phyloP scores from a whole-genome alignment of 805 yeast genomes.

The Candida orba region DNA sequence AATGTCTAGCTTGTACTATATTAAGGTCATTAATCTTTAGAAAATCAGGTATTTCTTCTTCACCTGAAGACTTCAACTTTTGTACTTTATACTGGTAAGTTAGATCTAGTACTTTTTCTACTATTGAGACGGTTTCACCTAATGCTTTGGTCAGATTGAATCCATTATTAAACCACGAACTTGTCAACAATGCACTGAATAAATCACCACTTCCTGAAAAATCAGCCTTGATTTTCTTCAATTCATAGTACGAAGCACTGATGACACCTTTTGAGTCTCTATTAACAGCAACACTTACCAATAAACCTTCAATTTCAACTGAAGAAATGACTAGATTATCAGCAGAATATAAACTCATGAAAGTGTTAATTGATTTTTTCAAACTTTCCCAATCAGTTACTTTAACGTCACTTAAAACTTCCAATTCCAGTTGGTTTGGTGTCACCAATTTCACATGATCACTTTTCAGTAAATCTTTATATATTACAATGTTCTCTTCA shows the following conservation, averaged over 20 bases:
- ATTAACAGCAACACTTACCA: slow-evolving; percentile 35
- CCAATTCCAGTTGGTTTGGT: slow-evolving; percentile 75
- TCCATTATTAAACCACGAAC: slow-evolving; percentile 30
- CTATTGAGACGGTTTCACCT: slow-evolving; percentile 32
- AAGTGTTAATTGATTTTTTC: slow-evolving; percentile 30
- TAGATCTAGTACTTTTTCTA: slow-evolving; percentile 34
- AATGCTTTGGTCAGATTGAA: slow-evolving; percentile 28
- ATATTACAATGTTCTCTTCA: slow-evolving; percentile 44
- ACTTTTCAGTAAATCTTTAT: slow-evolving; percentile 37
- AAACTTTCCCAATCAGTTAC: slow-evolving; percentile 34
- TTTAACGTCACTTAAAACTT: slow-evolving; percentile 42
- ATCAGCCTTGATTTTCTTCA: slow-evolving; percentile 45
- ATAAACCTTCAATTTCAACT: slow-evolving; percentile 28
- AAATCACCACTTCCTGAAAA: slow-evolving; percentile 76
- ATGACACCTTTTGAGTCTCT: not conserved
- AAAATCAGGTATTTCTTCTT: slow-evolving; percentile 15
- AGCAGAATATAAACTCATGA: slow-evolving; percentile 39
- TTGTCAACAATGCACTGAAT: slow-evolving; percentile 54
- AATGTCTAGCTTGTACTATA: slow-evolving; percentile 35
- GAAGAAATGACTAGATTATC: slow-evolving; percentile 55
- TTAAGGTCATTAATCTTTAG: slow-evolving; percentile 34
- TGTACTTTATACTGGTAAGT: slow-evolving; percentile 27
- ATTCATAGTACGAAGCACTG: slow-evolving; percentile 27
- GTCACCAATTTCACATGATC: slow-evolving; percentile 46
- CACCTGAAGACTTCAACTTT: slow-evolving; percentile 8